Conservation (phyloP, 331 rosid species). For the Phaseolus coccineus region DNA sequence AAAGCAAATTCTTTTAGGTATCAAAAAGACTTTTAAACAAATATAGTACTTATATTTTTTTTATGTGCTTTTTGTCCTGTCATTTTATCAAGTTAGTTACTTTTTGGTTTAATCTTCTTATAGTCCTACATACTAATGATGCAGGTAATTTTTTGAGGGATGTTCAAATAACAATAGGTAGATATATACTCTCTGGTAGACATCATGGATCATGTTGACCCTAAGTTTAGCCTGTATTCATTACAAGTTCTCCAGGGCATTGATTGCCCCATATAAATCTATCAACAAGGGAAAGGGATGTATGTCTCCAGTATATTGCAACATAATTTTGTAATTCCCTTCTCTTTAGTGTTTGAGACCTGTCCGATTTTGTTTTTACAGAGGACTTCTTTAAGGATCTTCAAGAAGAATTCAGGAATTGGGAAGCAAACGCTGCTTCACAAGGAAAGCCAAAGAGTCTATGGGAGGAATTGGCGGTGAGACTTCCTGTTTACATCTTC, state of each 20-base stretch:
- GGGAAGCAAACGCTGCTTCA: slow-evolving; percentile 88
- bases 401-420: slow-evolving; percentile 86
- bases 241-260: slow-evolving; percentile 40
- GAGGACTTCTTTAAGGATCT: slow-evolving; percentile 89
- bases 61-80: slow-evolving; percentile 32
- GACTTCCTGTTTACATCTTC: slow-evolving; percentile 39
- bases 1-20: background rate
- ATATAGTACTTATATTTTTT: background rate
- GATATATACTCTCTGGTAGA: slow-evolving; percentile 71
- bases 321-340: slow-evolving; percentile 35
- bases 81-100: slow-evolving; percentile 16
- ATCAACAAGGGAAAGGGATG: slow-evolving; percentile 16
- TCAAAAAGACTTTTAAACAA: background rate
- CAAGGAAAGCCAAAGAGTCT: slow-evolving; percentile 95
- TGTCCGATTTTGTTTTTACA: slow-evolving; percentile 52
- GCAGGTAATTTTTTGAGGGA: slow-evolving; percentile 96
- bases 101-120: slow-evolving; percentile 52
- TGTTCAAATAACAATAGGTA: slow-evolving; percentile 99
- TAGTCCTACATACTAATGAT: slow-evolving; percentile 67
- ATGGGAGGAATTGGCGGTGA: slow-evolving; percentile 97
- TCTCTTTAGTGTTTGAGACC: slow-evolving; percentile 39
- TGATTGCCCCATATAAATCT: slow-evolving; percentile 9
- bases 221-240: slow-evolving; percentile 49
- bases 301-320: slow-evolving; percentile 25
- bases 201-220: slow-evolving; percentile 53